Evolutionary conservation across 192 early-diverging fungal genomes (phyloP), one percentile per base, ranked within the genome.

Genomic region (Mortierella claussenii): DNA sequence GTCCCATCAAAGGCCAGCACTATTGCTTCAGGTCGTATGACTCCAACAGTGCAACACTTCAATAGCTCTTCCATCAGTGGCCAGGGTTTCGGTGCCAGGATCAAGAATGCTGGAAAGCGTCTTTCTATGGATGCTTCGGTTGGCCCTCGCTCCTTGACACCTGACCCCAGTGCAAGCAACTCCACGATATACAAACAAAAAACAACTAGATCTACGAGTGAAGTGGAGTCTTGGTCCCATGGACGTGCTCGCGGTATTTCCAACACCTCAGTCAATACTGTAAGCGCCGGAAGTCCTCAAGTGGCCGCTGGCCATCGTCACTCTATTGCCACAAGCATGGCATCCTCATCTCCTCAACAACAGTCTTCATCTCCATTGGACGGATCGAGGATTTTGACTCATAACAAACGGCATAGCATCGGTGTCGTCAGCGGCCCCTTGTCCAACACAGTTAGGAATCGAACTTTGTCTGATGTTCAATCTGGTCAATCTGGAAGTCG

Each of bases 141-240:
- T 7, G 57, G 55, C 11, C 23, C 40, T 12, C 51, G 55, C 26
- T 11, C 51, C 18, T 34, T 32, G 17, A 21, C 28, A 1, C 33
- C 42, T 8, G 58, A 44, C 12, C 27, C 20, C 57, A 26, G 1
- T 33, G 60, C 50, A 7, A 33, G 37, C 15, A 59, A 54, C 0
- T 62, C 73, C 1, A n/a, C 62, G 13, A 57, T 76, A 49, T 76
- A 76, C 47, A 76, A 76, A 45, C 73, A 76, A 59, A 67, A 66
- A 31, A 62, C 43, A 12, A 31, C 59, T 2, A 76, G 42, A 28
- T 76, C 73, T 23, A 65, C 73, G 3, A 47, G 56, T 10, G 73
- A 76, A 20, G 28, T 76, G 33, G 73, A 51, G 43, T 55, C 71
- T 2, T 65, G 71, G 63, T 66, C 73, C 2, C 24, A 52, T 0